Base-by-base conservation (phyloP, 345 rosid species). In the Erysimum cheiranthoides region DNA sequence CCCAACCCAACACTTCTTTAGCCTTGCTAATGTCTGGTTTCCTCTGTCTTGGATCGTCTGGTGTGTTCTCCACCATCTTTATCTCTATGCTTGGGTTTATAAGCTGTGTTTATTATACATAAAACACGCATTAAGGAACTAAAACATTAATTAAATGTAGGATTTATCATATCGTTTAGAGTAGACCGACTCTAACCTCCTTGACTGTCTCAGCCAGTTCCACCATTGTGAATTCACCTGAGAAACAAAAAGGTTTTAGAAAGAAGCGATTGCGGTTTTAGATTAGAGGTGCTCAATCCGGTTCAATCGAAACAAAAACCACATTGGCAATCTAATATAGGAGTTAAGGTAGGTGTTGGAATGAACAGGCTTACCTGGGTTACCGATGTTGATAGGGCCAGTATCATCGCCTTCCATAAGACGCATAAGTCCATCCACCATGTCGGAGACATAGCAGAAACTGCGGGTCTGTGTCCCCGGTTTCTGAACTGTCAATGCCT, bases 381-480 rank as follows among this genome's bases (percentile, higher is more conserved):
- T 94, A 70, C 98, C 98, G 9, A 94, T 81, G 83, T 94, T 94
- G 87, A 94, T 88, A 25, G 98, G 98, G 8, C 98, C 97, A 32
- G 97, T 94, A 81, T 94, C 77, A 16, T 86, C 86, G 52, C 98
- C 96, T 76, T 85, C 96, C 98, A 94, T 92, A 76, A 94, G 95
- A 61, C 95, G 90, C 73, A 94, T 84, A 57, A 94, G 98, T 35
- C 97, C 98, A 65, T 92, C 97, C 61, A 94, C 98, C 97, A 94
- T 87, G 85, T 94, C 98, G n/a, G 97, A 89, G n/a, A 94, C 97
- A 56, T 85, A 94, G 64, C 98, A 94, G 86, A 94, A 94, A 77
- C 98, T 94, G 51, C 98, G 95, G 25, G 98, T 94, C 74, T 94
- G 98, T 17, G 96, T 89, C 75, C 98, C 98, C 5, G 98, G 98